Evolutionary conservation across 176 grass and related monocot genomes (phyloP), one percentile per base, ranked within the genome.

Genomic region (Carex littledalei): DNA sequence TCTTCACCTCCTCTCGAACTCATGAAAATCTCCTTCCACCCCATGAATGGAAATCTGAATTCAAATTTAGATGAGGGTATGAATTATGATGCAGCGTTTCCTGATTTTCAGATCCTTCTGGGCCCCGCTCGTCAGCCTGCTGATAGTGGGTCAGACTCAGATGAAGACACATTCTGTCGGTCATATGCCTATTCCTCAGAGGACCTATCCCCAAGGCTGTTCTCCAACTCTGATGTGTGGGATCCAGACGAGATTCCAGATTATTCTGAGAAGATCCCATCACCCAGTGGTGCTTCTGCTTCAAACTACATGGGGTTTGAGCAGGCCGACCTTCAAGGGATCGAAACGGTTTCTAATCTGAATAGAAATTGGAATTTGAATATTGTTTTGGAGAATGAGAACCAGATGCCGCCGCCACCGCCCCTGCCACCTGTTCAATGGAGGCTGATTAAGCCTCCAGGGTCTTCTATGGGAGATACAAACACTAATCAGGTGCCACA

Each of bases 221-320:
- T 90, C 92, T 94, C 97, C 22, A 99, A 95, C 88, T 99, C 97
- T 63, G 97, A 99, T 63, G 69, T 89, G 82, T 99, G 97, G 97
- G 97, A 94, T 75, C 90, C 93, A 84, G 93, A 99, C 60, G 91
- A 92, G 4, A 75, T 49, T 76, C 52, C 45, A 80, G 81, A 81
- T 81, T 90, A 52, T 83, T 86, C 79, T 18, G 70, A 67, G 50
- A 66, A 45, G 45, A 67, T 78, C 80, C 45, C 84, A 66, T 67
- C 78, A 56, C 26, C 74, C 14, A 22, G 5, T 7, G 47, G 49
- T 26, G 72, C 49, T 76, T 76, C 72, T 76, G 22, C 21, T 83
- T 91, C 90, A 85, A 87, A 87, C 43, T 87, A 90, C 84, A 78
- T 87, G 70, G 89, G 80, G 59, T 91, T 94, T 13, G 91, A 92